phyloP scores from a whole-genome alignment of 306 rosid genomes.

The Abrus pulchellus region DNA sequence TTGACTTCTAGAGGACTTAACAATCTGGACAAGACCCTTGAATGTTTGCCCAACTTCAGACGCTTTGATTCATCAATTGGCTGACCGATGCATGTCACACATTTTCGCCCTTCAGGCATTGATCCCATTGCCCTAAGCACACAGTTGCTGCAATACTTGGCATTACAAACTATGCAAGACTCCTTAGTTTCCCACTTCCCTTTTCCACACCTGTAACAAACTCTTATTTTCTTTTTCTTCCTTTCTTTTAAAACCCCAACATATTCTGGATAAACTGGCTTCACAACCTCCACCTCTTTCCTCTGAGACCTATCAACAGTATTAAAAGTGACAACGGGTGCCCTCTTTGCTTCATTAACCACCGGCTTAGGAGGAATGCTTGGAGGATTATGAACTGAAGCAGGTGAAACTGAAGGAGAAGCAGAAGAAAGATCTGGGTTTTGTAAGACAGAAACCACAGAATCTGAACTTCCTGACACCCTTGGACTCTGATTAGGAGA shows the following conservation, averaged over 20 bases:
- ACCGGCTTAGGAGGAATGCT: conserved; percentile 60
- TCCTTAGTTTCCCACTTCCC: conserved; percentile 99
- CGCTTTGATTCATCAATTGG: conserved; percentile 93
- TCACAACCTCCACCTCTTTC: conserved; percentile 70
- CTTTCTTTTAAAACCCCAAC: conserved; percentile 78
- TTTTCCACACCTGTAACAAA: conserved; percentile 88
- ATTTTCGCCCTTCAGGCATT: conserved; percentile 98
- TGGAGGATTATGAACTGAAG: conserved; percentile 79
- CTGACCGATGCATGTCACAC: conserved; percentile 88
- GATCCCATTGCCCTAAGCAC: conserved; percentile 99
- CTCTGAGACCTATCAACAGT: conserved; percentile 71
- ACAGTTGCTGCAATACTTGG: conserved; percentile 90
- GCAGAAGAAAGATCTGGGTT: conserved; percentile 87
- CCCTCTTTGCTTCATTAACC: conserved; percentile 68
- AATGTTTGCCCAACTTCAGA: conserved; percentile 82
- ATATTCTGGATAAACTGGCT: conserved; percentile 77
- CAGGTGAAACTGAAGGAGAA: conserved; percentile 92
- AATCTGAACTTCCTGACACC: conserved; percentile 90
- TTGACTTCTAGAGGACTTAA: conserved; percentile 97
- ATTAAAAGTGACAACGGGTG: conserved; percentile 86
- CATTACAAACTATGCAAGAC: conserved; percentile 88
- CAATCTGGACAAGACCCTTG: conserved; percentile 83
- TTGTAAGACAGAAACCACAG: conserved; percentile 91
- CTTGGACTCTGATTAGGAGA: conserved; percentile 81
- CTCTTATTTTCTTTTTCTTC: conserved; percentile 84